Conservation (phyloP, 352 stramenopile species). For the Pythium aquatile region DNA sequence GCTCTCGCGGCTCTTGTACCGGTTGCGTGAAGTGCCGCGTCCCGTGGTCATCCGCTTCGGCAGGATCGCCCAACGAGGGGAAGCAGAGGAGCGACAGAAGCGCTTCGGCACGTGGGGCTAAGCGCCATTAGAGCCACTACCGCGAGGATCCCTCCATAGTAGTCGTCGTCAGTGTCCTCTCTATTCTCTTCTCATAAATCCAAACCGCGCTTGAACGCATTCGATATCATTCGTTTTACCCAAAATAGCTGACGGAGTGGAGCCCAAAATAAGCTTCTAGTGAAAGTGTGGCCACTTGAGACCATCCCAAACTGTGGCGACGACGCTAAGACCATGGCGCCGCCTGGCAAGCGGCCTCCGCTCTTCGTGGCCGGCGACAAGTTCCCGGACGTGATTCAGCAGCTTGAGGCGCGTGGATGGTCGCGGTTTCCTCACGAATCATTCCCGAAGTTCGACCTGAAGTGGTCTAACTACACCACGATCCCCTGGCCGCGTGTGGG, state of each 20-base stretch:
- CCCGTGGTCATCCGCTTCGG: slow-evolving; percentile 83
- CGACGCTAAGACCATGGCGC: not conserved
- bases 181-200: not conserved
- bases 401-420: slow-evolving; percentile 42
- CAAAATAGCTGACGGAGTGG: not conserved
- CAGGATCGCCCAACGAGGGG: slow-evolving; percentile 33
- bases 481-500: slow-evolving; percentile 52
- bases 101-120: slow-evolving; percentile 47
- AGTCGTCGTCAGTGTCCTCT: not conserved
- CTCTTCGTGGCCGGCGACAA: slow-evolving; percentile 62
- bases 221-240: not conserved
- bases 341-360: slow-evolving; percentile 1
- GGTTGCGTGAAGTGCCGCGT: slow-evolving; percentile 70
- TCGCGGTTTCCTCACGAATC: slow-evolving; percentile 47
- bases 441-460: slow-evolving; percentile 58
- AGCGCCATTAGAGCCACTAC: not conserved
- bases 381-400: slow-evolving; percentile 47
- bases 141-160: not conserved
- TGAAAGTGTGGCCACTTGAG: not conserved
- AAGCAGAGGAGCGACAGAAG: slow-evolving; percentile 30
- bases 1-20: slow-evolving; percentile 72
- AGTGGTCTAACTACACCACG: slow-evolving; percentile 72
- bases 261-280: not conserved
- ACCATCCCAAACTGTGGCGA: not conserved
- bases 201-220: not conserved